Evolutionary conservation across 2,329 filamentous ascomycete species (phyloP).

Genomic region (Pseudogymnoascus sp.): DNA sequence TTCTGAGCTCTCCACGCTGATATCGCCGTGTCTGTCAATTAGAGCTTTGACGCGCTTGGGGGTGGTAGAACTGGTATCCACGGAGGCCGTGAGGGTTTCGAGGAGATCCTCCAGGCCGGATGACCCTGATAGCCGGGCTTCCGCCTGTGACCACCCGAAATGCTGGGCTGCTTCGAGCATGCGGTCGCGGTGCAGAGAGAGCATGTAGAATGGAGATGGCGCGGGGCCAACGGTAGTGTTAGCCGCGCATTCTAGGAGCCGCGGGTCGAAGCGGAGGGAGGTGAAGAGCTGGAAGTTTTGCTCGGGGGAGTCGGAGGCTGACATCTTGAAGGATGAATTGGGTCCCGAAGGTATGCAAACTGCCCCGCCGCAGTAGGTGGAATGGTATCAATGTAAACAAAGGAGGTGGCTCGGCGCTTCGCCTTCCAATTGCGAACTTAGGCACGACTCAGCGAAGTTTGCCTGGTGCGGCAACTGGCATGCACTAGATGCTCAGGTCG

Average conservation of each 20-base stretch:
- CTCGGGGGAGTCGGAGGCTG: neutral
- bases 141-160: slow-evolving; percentile 46
- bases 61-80: slow-evolving; percentile 24
- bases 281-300: slow-evolving; percentile 56
- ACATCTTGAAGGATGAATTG: neutral
- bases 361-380: neutral
- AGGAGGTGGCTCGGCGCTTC: neutral
- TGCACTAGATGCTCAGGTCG: neutral
- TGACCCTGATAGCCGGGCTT: slow-evolving; percentile 38
- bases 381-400: neutral
- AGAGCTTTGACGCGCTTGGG: slow-evolving; percentile 48
- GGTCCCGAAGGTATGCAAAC: neutral
- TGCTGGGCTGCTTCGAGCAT: slow-evolving; percentile 56
- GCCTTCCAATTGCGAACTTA: slow-evolving; percentile 6
- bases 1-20: slow-evolving; percentile 37
- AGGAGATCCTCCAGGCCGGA: slow-evolving; percentile 38
- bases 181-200: slow-evolving; percentile 69
- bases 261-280: slow-evolving; percentile 63
- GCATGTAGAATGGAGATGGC: slow-evolving; percentile 66
- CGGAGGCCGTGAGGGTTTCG: slow-evolving; percentile 29
- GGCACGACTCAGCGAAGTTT: neutral
- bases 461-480: neutral
- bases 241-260: slow-evolving; percentile 35
- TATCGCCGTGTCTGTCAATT: slow-evolving; percentile 41
- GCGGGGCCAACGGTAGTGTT: slow-evolving; percentile 23